Percentiles rank a stretch among this genome's conserved stretches.
phyloP scores from a whole-genome alignment of 768 basidiomycete species.

The Lyophyllum decastes region DNA sequence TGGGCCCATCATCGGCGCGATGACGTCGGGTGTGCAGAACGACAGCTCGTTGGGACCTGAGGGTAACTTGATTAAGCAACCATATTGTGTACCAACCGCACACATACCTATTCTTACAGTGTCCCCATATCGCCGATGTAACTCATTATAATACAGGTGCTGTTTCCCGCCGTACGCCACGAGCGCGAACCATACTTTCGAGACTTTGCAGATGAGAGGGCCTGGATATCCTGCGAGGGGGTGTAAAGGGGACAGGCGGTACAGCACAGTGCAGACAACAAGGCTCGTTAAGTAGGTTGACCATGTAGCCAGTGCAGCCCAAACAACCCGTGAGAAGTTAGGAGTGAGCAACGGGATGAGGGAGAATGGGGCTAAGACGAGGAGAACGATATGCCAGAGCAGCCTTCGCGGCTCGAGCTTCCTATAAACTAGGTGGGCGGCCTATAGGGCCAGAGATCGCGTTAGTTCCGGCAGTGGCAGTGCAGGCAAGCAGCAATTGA shows the following conservation, averaged over 20 bases:
- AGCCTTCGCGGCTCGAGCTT: slow-evolving; percentile 7
- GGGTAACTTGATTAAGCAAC: not conserved
- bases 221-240: slow-evolving; percentile 50
- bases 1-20: slow-evolving; percentile 34
- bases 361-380: slow-evolving; percentile 6
- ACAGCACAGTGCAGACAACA: slow-evolving; percentile 14
- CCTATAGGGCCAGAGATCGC: slow-evolving; percentile 1
- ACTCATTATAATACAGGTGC: slow-evolving; percentile 39
- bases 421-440: slow-evolving; percentile 9
- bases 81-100: not conserved
- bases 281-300: slow-evolving; percentile 2
- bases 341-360: not conserved
- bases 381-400: slow-evolving; percentile 5
- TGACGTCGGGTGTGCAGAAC: slow-evolving; percentile 31
- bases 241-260: slow-evolving; percentile 49
- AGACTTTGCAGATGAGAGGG: slow-evolving; percentile 37
- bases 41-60: slow-evolving; percentile 51
- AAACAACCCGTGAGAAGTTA: not conserved
- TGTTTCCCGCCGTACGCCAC: slow-evolving; percentile 37
- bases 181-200: slow-evolving; percentile 37
- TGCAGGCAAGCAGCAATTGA: not conserved
- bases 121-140: slow-evolving; percentile 55
- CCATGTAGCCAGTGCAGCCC: slow-evolving; percentile 3
- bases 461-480: not conserved
- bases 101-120: slow-evolving; percentile 52